Evolutionary conservation across 768 basidiomycete genomes (phyloP).

Genomic region (Leccinum variicolor): DNA sequence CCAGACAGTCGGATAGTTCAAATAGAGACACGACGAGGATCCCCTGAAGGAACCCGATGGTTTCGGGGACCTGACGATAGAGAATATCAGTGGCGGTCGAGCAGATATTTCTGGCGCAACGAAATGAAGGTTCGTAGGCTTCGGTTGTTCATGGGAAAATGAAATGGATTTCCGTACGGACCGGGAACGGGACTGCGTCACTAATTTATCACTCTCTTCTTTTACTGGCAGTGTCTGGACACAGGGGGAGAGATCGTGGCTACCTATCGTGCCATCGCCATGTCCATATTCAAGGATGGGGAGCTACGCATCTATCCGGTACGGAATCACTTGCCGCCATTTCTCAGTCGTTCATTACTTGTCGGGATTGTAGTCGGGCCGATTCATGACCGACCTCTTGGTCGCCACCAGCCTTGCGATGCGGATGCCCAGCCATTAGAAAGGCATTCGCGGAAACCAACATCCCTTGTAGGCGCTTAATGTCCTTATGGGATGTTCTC

Average conservation of each 20-base stretch:
- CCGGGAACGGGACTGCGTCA: not conserved
- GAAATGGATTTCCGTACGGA: not conserved
- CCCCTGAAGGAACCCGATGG: conserved; percentile 14
- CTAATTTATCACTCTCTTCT: not conserved
- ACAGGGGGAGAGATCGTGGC: conserved; percentile 19
- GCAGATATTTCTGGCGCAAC: conserved; percentile 9
- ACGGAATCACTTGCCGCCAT: not conserved
- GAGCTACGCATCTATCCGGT: conserved; percentile 27
- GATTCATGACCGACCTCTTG: conserved; percentile 25
- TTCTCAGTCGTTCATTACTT: not conserved
- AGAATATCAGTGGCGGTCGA: conserved; percentile 22
- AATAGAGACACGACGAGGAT: conserved; percentile 12
- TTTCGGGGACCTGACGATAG: conserved; percentile 23
- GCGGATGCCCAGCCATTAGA: conserved; percentile 18
- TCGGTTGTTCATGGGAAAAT: not conserved
- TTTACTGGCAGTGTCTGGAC: conserved; percentile 18
- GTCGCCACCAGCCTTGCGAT: conserved; percentile 29
- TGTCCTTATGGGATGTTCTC: not conserved
- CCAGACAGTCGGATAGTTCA: conserved; percentile 7
- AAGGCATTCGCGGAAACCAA: not conserved
- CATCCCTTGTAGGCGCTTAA: not conserved
- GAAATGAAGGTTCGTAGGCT: conserved; percentile 23
- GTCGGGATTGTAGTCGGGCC: conserved; percentile 15
- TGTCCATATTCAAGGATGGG: conserved; percentile 27
- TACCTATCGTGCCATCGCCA: conserved; percentile 23